Base-by-base conservation (phyloP, 2,329 filamentous ascomycete genomes). In the Ustilaginoidea virens region DNA sequence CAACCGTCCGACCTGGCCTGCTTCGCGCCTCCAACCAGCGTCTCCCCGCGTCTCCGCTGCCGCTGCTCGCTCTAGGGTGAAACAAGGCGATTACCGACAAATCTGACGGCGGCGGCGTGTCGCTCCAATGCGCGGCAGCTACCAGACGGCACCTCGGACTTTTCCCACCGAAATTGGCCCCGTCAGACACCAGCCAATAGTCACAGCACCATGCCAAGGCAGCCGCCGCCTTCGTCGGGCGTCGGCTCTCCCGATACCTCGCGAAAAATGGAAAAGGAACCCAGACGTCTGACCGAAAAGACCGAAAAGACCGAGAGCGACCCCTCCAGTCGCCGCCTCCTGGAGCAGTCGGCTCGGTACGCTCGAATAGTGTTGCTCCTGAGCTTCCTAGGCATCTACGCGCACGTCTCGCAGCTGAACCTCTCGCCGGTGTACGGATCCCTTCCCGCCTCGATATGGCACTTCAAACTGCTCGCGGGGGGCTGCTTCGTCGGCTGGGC, bases 341-440 rank as follows among this genome's bases (percentile, higher is more conserved):
- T 38, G 7, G 47, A 51, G 11, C 61, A 66, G 36, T 39, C 42
- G 17, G 37, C 48, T 27, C 38, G 62, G 33, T 63, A 64, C 35
- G 41, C 51, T 19, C 38, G 40, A 35, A 39, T 41, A 7, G 25
- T 40, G 17, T 25, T 46, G 18, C 38, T 56, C 12, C 39, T 58
- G 8, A 34, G 30, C 20, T 37, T 56, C 18, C 39, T 55, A 25
- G 80, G 74, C 25, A 47, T 75, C 23, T 73, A 68, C 35, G 75
- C 78, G 26, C 72, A 74, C 36, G 68, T 78, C 33, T 87, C 80
- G 1, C 72, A 82, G 46, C 62, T 85, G 36, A 75, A 70, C 22
- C 62, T 96, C 19, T 80, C 83, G 13, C 90, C 90, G 2, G 79
- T 92, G 8, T 96, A 92, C 52, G 90, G 90, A 29, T 74, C 76